phyloP scores from a whole-genome alignment of 176 grass and related monocot species.

The Metroxylon sagu region DNA sequence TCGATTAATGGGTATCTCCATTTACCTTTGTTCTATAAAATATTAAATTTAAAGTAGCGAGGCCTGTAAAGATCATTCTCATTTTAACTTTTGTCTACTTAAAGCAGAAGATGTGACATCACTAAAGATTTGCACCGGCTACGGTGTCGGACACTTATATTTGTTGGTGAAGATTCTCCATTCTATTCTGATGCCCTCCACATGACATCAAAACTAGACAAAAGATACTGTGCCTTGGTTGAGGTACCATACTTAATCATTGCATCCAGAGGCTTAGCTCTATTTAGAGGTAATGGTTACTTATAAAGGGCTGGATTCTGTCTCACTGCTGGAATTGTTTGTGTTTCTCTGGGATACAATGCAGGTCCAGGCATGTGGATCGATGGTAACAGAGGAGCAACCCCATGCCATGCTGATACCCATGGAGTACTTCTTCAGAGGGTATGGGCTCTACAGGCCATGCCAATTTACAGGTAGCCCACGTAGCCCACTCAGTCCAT shows the following conservation, averaged over 20 bases:
- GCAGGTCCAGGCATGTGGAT: conserved; percentile 22
- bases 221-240: conserved; percentile 11
- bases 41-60: too few species aligned
- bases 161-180: conserved; percentile 20
- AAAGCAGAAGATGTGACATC: conserved; percentile 21
- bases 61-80: not conserved
- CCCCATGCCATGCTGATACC: conserved; percentile 24
- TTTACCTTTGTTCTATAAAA: not conserved
- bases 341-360: not conserved
- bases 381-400: conserved; percentile 19
- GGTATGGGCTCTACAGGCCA: conserved; percentile 7
- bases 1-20: conserved; percentile 13
- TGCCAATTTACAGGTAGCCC: conserved; percentile 1
- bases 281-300: too few species aligned
- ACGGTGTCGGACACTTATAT: conserved; percentile 11
- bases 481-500: conserved; percentile 8
- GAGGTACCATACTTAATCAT: conserved; percentile 6
- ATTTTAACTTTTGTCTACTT: not conserved
- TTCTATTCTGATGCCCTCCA: conserved; percentile 16
- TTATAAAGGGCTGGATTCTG: too few species aligned
- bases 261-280: not conserved
- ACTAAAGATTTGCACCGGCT: conserved; percentile 1
- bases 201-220: conserved; percentile 19
- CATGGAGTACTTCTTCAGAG: conserved; percentile 18
- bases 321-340: not conserved